phyloP scores from a whole-genome alignment of 139 green algal genomes.

The Haematococcus sp. region DNA sequence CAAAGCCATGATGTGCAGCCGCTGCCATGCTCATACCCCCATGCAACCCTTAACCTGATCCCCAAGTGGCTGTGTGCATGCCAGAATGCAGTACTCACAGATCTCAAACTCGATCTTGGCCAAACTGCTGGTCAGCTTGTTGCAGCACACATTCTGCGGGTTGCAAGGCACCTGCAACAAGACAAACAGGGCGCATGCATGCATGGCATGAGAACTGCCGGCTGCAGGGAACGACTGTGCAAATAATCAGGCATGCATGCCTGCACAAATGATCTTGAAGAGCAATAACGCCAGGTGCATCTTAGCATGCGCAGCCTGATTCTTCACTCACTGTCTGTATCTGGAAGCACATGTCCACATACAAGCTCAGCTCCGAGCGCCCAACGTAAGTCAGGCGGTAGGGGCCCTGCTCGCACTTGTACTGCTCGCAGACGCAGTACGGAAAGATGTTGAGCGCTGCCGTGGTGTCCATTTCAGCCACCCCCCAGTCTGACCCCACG shows the following conservation, averaged over 20 bases:
- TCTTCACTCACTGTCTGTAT: background rate
- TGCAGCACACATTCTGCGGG: slow-evolving; percentile 27
- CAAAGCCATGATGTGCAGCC: too few relatives aligned
- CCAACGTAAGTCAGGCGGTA: slow-evolving; percentile 2
- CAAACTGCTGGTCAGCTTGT: slow-evolving; percentile 9
- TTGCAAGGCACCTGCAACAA: slow-evolving; percentile 8
- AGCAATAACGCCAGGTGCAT: background rate
- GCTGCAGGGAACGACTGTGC: too few relatives aligned
- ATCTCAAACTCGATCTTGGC: slow-evolving; percentile 8
- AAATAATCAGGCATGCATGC: too few relatives aligned
- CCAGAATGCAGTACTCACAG: background rate
- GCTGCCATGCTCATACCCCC: too few relatives aligned
- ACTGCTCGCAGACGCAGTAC: slow-evolving; percentile 4
- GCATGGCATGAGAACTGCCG: too few relatives aligned
- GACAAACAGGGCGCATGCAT: background rate
- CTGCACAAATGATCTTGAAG: too few relatives aligned
- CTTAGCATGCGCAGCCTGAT: background rate
- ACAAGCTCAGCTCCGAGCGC: background rate
- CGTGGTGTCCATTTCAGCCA: background rate
- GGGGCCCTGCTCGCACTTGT: background rate
- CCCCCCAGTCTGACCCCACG: background rate
- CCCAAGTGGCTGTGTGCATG: too few relatives aligned
- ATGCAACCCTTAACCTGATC: too few relatives aligned
- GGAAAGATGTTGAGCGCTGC: background rate
- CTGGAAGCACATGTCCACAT: slow-evolving; percentile 6